Conservation (phyloP, 1,284 basidiomycete species). For the Phellopilus nigrolimitatus region DNA sequence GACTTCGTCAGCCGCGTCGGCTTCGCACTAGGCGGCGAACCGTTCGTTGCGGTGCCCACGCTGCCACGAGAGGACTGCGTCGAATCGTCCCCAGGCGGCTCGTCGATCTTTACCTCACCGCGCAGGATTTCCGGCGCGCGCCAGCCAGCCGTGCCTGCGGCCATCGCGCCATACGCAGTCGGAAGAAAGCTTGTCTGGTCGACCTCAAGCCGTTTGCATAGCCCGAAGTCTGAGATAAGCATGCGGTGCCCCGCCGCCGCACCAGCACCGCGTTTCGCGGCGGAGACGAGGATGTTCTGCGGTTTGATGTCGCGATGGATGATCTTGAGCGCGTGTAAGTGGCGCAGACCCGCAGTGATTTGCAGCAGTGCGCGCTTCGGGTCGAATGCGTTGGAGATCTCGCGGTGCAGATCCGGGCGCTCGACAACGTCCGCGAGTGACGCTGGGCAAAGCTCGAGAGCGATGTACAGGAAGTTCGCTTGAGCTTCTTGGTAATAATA, state of each 20-base stretch:
- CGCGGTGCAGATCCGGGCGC: conserved; percentile 66
- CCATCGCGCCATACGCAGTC: conserved; percentile 75
- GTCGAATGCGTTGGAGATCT: conserved; percentile 68
- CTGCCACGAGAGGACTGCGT: conserved; percentile 65
- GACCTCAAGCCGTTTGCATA: conserved; percentile 88
- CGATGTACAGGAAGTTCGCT: conserved; percentile 94
- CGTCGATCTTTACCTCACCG: conserved; percentile 87
- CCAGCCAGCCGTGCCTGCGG: conserved; percentile 91
- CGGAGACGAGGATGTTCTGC: conserved; percentile 93
- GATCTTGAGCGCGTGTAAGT: conserved; percentile 93
- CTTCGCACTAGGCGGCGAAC: conserved; percentile 35
- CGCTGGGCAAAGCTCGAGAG: conserved; percentile 93
- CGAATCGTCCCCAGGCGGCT: conserved; percentile 58
- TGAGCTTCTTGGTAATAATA: conserved; percentile 97
- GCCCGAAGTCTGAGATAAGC: conserved; percentile 93
- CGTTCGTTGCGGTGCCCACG: conserved; percentile 42
- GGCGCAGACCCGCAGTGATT: conserved; percentile 83
- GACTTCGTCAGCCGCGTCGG: conserved; percentile 81
- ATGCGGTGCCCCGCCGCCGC: conserved; percentile 64
- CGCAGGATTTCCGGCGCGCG: conserved; percentile 89
- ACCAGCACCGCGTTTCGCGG: conserved; percentile 52
- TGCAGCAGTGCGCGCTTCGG: conserved; percentile 86
- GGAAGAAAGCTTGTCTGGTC: conserved; percentile 92
- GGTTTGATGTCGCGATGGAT: conserved; percentile 99
- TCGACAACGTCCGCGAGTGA: conserved; percentile 93